Conservation (phyloP, 2,329 filamentous ascomycete genomes). For the Graphilbum fragrans region DNA sequence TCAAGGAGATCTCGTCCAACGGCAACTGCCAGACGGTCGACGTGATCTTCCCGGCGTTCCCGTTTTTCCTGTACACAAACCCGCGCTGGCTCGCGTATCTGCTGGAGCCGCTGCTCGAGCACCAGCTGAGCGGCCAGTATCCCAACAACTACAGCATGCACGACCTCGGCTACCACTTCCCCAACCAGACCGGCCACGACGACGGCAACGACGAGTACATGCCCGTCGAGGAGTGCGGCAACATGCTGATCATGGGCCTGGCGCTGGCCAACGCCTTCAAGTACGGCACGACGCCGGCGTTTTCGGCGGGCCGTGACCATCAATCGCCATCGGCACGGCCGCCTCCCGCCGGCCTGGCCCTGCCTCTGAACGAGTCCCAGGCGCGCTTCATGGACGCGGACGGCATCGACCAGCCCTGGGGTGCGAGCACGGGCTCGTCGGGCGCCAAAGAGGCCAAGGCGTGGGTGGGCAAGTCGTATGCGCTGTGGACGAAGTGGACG, state of each 20-base stretch:
- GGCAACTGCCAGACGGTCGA: conserved; percentile 77
- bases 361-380: conserved; percentile 7
- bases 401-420: conserved; percentile 35
- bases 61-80: conserved; percentile 76
- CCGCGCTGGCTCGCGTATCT: conserved; percentile 68
- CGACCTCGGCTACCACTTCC: conserved; percentile 58
- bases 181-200: conserved; percentile 58
- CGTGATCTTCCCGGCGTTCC: conserved; percentile 74
- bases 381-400: conserved; percentile 9
- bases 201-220: conserved; percentile 60
- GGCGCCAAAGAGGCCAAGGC: conserved; percentile 25
- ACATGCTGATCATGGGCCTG: conserved; percentile 58
- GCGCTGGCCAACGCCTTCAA: conserved; percentile 59
- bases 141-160: conserved; percentile 71
- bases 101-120: conserved; percentile 66
- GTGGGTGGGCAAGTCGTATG: conserved; percentile 42
- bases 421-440: conserved; percentile 26
- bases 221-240: conserved; percentile 61
- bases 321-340: neutral
- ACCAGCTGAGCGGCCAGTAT: conserved; percentile 70
- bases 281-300: conserved; percentile 45
- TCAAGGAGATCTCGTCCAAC: conserved; percentile 77
- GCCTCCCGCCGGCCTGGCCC: neutral
- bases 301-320: no score
- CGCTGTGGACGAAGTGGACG: conserved; percentile 66